phyloP scores from a whole-genome alignment of 2,329 filamentous ascomycete genomes.

The Fusarium multiceps region DNA sequence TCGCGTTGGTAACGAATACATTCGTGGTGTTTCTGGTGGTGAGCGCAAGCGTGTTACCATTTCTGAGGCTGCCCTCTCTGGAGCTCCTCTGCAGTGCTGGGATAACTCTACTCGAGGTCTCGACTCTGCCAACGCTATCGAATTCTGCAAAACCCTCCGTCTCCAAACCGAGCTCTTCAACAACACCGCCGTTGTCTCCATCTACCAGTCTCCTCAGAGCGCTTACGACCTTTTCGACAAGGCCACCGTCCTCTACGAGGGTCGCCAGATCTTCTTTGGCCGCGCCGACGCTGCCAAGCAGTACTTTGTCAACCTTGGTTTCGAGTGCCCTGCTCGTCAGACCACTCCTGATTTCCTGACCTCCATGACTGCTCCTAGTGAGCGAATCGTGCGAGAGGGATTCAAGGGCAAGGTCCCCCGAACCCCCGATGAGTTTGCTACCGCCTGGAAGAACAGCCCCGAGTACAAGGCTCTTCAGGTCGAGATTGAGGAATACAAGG shows the following conservation, averaged over 20 bases:
- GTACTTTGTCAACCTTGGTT: constrained; percentile 76
- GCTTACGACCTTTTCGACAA: constrained; percentile 75
- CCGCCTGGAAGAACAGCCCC: constrained; percentile 66
- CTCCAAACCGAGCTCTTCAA: constrained; percentile 74
- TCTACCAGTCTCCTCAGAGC: constrained; percentile 76
- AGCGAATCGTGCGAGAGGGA: constrained; percentile 66
- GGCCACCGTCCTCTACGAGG: constrained; percentile 68
- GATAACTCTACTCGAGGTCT: constrained; percentile 80
- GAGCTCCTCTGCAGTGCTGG: constrained; percentile 72
- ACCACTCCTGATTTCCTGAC: constrained; percentile 79
- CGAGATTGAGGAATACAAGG: constrained; percentile 68
- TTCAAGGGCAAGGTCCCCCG: constrained; percentile 67
- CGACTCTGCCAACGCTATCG: constrained; percentile 79
- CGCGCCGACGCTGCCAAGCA: constrained; percentile 67
- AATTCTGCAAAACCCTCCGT: constrained; percentile 78
- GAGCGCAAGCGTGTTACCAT: constrained; percentile 77
- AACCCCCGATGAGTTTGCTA: constrained; percentile 71
- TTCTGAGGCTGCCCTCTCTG: constrained; percentile 69
- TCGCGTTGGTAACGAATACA: constrained; percentile 78
- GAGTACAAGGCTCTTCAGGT: constrained; percentile 62
- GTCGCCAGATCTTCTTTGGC: constrained; percentile 72
- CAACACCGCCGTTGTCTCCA: constrained; percentile 75
- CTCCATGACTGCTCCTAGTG: constrained; percentile 71
- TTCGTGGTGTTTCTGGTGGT: constrained; percentile 79
- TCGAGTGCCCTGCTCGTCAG: constrained; percentile 72